Conservation (phyloP, 345 rosid genomes). For the Viola odorata region DNA sequence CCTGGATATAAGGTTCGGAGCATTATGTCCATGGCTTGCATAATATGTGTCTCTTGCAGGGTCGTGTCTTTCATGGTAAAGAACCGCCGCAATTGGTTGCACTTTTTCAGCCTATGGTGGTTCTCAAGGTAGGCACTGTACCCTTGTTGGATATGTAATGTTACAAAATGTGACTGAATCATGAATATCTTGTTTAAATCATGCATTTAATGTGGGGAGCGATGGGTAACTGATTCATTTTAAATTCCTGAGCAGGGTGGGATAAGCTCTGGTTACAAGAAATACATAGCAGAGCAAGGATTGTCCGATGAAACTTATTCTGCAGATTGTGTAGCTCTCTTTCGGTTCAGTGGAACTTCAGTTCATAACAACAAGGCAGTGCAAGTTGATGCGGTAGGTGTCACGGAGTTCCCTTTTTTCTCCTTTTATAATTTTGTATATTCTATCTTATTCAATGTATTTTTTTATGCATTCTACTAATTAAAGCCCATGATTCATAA, state of each 20-base stretch:
- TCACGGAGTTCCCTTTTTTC: slow-evolving; percentile 7
- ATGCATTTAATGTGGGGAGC: slow-evolving; percentile 4
- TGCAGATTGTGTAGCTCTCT: slow-evolving; percentile 64
- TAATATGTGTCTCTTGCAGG: slow-evolving; percentile 46
- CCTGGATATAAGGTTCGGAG: slow-evolving; percentile 7
- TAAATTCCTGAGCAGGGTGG: slow-evolving; percentile 61
- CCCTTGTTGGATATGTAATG: not conserved
- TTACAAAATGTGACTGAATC: not conserved
- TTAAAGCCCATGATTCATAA: no score
- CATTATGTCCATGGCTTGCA: slow-evolving; percentile 13
- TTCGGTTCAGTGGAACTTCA: slow-evolving; percentile 76
- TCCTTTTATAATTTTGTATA: not conserved
- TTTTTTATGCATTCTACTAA: not conserved
- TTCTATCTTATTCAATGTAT: not conserved
- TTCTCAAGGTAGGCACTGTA: slow-evolving; percentile 64
- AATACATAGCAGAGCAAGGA: slow-evolving; percentile 52
- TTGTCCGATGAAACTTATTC: slow-evolving; percentile 64
- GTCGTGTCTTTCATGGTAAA: slow-evolving; percentile 78
- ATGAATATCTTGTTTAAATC: slow-evolving; percentile 8
- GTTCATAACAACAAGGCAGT: slow-evolving; percentile 63
- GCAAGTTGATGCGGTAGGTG: slow-evolving; percentile 82
- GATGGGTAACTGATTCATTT: slow-evolving; percentile 16
- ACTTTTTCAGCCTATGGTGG: slow-evolving; percentile 83
- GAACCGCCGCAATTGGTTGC: slow-evolving; percentile 96
- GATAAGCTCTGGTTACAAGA: slow-evolving; percentile 85